Evolutionary conservation across 2,329 filamentous ascomycete species (phyloP).

Genomic region (Penicillium sclerotiorum): DNA sequence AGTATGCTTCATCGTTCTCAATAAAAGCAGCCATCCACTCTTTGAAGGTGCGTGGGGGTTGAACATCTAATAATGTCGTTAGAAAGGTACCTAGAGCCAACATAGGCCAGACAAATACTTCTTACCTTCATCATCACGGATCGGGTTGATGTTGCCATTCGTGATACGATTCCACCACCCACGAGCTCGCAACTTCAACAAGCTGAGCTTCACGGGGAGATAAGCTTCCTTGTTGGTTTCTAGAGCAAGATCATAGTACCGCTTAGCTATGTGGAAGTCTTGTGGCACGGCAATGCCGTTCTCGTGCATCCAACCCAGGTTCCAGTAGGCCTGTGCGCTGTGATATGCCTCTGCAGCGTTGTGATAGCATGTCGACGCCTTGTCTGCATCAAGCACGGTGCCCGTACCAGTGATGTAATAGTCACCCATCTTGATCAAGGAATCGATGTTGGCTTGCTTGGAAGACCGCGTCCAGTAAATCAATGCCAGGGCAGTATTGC

Average conservation of each 20-base stretch:
- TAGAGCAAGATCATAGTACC: conserved; percentile 90
- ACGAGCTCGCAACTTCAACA: conserved; percentile 79
- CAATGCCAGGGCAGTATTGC: conserved; percentile 69
- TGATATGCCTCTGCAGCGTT: conserved; percentile 88
- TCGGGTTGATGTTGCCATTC: conserved; percentile 86
- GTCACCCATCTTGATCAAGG: conserved; percentile 96
- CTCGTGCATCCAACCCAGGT: conserved; percentile 99
- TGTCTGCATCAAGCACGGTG: conserved; percentile 70
- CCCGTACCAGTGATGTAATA: conserved; percentile 89
- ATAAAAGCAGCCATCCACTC: conserved; percentile 91
- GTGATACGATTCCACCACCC: conserved; percentile 96
- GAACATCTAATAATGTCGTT: conserved; percentile 56
- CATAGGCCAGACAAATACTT: conserved; percentile 10
- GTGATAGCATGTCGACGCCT: conserved; percentile 90
- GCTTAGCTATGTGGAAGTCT: conserved; percentile 95
- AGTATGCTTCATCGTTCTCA: conserved; percentile 69
- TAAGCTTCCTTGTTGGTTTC: conserved; percentile 94
- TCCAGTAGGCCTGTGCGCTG: conserved; percentile 94
- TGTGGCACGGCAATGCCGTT: conserved; percentile 91
- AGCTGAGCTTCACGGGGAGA: conserved; percentile 82
- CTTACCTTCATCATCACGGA: conserved; percentile 84
- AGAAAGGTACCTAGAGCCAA: conserved; percentile 20
- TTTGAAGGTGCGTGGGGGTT: conserved; percentile 73
- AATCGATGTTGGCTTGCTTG: conserved; percentile 89
- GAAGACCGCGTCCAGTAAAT: conserved; percentile 96